Evolutionary conservation across 2,329 filamentous ascomycete species (phyloP).

Genomic region (Xylariaceae sp.): DNA sequence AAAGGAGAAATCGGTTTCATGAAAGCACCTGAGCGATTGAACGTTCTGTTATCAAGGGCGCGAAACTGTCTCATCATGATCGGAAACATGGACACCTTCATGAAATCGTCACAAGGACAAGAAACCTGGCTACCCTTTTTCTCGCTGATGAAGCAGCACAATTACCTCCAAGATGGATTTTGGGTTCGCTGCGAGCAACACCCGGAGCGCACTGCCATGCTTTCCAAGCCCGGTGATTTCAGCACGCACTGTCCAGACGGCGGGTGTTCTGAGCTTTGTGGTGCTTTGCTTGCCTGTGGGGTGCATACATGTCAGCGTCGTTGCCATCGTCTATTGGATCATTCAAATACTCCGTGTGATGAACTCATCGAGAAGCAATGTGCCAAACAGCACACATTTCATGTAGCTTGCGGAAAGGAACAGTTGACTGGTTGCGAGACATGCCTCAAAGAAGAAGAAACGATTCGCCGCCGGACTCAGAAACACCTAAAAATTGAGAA

Average conservation of each 20-base stretch:
- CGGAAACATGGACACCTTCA: slow-evolving; percentile 66
- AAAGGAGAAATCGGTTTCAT: slow-evolving; percentile 68
- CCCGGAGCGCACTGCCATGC: slow-evolving; percentile 18
- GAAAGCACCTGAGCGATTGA: slow-evolving; percentile 59
- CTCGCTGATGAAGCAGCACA: slow-evolving; percentile 46
- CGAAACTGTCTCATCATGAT: slow-evolving; percentile 64
- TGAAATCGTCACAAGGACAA: slow-evolving; percentile 47
- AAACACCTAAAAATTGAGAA: neutral
- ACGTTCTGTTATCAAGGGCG: slow-evolving; percentile 66
- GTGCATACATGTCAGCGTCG: slow-evolving; percentile 54
- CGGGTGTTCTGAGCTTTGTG: slow-evolving; percentile 22
- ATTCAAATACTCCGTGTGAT: slow-evolving; percentile 49
- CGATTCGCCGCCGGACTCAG: neutral
- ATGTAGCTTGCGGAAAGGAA: neutral
- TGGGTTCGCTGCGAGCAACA: slow-evolving; percentile 23
- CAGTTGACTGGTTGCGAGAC: neutral
- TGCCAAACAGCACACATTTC: slow-evolving; percentile 2
- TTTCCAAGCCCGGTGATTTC: slow-evolving; percentile 18
- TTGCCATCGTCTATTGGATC: slow-evolving; percentile 60
- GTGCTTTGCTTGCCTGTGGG: slow-evolving; percentile 42
- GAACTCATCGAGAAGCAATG: slow-evolving; percentile 4
- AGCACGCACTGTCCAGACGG: slow-evolving; percentile 22
- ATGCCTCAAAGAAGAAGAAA: neutral
- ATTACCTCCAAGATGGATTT: slow-evolving; percentile 38
- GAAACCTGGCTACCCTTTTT: slow-evolving; percentile 57